Evolutionary conservation across 192 early-diverging fungal species (phyloP), one percentile per base, ranked within the genome.

Genomic region (Backusella westeae): DNA sequence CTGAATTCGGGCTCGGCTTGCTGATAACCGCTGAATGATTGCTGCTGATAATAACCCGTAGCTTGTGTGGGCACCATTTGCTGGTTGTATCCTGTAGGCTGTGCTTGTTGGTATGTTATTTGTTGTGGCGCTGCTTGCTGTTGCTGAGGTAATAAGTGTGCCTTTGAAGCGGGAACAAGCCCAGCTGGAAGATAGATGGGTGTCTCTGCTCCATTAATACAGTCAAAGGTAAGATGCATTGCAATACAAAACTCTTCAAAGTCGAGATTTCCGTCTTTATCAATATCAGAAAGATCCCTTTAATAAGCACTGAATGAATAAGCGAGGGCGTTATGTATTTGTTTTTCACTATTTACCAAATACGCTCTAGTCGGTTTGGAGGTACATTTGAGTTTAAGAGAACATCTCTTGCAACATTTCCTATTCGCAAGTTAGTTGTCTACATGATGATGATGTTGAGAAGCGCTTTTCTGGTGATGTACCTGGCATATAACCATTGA

Each of bases 191-290:
- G 84, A 17, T 80, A 76, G 12, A 80, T 73, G 7, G 94, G 94
- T 17, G 90, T 79, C 17, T 87, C 82, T 39, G 78, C 9, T n/a
- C 85, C 83, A 73, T 88, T 84, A 67, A 93, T 86, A 23, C 91
- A 77, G 17, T 87, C 88, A 73, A 93, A 94, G 6, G 92, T 89
- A 34, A 95, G 84, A 78, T 90, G 92, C 77, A 92, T 87, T 10
- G 94, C 93, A 69, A 95, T 81, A 79, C 91, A 90, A 80, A 94
- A 95, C 82, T 95, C 94, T 77, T 95, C 94, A 79, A 94, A 90
- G 77, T 95, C 94, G 69, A 95, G 87, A 36, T 87, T 86, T 4
- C 94, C 92, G 79, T 95, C 94, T 71, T 90, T 90, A 83, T 95
- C 94, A 66, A 95, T 95, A 73, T 95, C 94, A 34, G 92, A 89